Evolutionary conservation across 2,329 filamentous ascomycete species (phyloP).

Genomic region (Cercospora sesami): DNA sequence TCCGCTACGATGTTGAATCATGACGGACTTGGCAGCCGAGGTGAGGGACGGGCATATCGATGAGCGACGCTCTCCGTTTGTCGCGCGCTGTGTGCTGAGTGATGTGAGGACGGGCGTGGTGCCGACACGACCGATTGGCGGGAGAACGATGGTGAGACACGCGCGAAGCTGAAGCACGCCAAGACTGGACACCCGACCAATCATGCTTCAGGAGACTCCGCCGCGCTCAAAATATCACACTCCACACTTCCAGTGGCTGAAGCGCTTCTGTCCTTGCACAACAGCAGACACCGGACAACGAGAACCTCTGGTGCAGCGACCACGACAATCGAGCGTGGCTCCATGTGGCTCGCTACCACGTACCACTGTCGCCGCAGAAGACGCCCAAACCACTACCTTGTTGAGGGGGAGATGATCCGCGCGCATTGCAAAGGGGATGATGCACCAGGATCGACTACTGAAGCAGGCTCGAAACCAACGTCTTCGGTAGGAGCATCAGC

Average conservation of each 20-base stretch:
- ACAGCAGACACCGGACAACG: not conserved
- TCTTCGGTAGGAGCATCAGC: not conserved
- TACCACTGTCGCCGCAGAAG: not conserved
- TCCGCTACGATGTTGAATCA: not conserved
- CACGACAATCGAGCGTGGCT: not conserved
- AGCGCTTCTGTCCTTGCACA: constrained; percentile 8
- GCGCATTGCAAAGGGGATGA: not conserved
- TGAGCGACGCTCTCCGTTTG: not conserved
- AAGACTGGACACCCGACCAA: not conserved
- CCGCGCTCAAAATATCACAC: not conserved
- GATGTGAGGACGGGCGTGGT: not conserved
- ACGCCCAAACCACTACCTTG: not conserved
- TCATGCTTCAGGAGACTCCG: not conserved
- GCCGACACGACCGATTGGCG: not conserved
- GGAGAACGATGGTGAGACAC: not conserved
- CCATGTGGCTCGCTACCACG: not conserved
- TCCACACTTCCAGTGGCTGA: not conserved
- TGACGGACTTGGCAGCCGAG: not conserved
- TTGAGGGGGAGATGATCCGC: not conserved
- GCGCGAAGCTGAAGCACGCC: not conserved
- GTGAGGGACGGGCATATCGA: not conserved
- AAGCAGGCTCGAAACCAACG: not conserved
- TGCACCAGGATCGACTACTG: not conserved
- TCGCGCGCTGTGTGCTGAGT: not conserved
- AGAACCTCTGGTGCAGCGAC: not conserved